phyloP scores from a whole-genome alignment of 1,284 basidiomycete genomes.

The Heliocybe sulcata region DNA sequence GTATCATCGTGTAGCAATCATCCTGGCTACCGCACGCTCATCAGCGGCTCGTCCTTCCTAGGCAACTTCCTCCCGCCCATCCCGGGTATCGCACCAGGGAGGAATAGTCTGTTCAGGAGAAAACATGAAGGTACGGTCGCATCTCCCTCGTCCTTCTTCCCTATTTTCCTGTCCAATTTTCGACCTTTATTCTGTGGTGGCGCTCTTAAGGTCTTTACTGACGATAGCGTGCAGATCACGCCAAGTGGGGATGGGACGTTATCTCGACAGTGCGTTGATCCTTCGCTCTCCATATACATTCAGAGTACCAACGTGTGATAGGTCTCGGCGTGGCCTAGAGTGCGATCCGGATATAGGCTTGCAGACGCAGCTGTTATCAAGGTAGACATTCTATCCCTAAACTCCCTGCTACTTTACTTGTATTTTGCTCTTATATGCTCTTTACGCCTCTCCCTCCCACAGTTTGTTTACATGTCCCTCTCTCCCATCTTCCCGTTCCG shows the following conservation, averaged over 20 bases:
- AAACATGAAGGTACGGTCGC: not conserved
- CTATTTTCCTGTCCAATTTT: too few relatives aligned
- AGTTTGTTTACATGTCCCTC: not conserved
- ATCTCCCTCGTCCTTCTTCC: too few relatives aligned
- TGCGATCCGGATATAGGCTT: not conserved
- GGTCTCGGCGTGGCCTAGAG: constrained; percentile 4
- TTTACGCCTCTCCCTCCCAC: not conserved
- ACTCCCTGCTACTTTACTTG: too few relatives aligned
- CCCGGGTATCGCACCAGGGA: not conserved
- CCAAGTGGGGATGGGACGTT: not conserved
- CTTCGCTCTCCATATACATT: not conserved
- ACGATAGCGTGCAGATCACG: not conserved
- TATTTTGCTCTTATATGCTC: too few relatives aligned
- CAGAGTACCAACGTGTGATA: not conserved
- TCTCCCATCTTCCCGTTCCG: too few relatives aligned
- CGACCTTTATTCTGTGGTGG: too few relatives aligned
- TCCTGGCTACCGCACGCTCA: not conserved
- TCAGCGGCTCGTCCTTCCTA: not conserved
- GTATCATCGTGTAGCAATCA: not conserved
- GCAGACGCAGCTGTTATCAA: constrained; percentile 10
- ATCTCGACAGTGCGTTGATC: not conserved
- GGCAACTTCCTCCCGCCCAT: not conserved
- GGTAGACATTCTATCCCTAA: not conserved
- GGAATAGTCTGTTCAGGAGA: not conserved
- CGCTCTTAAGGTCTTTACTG: not conserved